Evolutionary conservation across 495 filamentous ascomycete genomes (phyloP).

Genomic region (Poronia punctata): DNA sequence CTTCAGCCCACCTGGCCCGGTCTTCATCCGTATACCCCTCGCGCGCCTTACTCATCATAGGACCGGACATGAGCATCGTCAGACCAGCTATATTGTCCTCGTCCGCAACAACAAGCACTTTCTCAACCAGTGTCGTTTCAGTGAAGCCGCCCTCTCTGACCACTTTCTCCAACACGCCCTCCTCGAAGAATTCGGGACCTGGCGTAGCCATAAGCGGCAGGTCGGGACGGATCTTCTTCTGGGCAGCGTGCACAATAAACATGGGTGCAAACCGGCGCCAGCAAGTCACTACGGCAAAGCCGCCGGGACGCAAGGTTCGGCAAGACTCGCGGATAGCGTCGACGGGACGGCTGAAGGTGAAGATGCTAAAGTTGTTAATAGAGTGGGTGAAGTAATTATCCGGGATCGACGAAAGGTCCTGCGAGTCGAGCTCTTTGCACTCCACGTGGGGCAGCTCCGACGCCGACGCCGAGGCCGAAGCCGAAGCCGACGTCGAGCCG

Average conservation of each 20-base stretch:
- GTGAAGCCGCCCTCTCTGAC: constrained; percentile 21
- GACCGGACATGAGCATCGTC: constrained; percentile 14
- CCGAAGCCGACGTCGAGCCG: no score
- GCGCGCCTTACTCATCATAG: constrained; percentile 16
- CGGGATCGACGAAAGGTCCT: constrained; percentile 14
- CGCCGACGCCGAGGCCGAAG: no score
- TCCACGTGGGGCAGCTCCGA: constrained; percentile 13
- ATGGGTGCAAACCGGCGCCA: constrained; percentile 26
- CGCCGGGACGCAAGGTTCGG: constrained; percentile 30
- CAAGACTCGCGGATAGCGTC: constrained; percentile 22
- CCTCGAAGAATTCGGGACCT: constrained; percentile 20
- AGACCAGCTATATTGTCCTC: constrained; percentile 19
- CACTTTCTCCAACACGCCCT: constrained; percentile 17
- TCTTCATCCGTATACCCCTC: constrained; percentile 19
- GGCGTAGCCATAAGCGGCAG: constrained; percentile 20
- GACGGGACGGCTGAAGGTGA: constrained; percentile 22
- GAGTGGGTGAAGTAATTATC: constrained; percentile 32
- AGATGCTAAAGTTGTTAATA: constrained; percentile 33
- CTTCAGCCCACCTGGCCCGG: constrained; percentile 15
- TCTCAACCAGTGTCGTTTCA: constrained; percentile 14
- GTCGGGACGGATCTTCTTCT: constrained; percentile 22
- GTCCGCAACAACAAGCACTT: constrained; percentile 12
- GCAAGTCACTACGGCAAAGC: constrained; percentile 27
- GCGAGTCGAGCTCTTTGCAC: constrained; percentile 19
- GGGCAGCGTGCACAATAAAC: constrained; percentile 20